Evolutionary conservation across 208 protist genomes (phyloP), one percentile per base, ranked within the genome.

Genomic region (Blechomonas ayalai): DNA sequence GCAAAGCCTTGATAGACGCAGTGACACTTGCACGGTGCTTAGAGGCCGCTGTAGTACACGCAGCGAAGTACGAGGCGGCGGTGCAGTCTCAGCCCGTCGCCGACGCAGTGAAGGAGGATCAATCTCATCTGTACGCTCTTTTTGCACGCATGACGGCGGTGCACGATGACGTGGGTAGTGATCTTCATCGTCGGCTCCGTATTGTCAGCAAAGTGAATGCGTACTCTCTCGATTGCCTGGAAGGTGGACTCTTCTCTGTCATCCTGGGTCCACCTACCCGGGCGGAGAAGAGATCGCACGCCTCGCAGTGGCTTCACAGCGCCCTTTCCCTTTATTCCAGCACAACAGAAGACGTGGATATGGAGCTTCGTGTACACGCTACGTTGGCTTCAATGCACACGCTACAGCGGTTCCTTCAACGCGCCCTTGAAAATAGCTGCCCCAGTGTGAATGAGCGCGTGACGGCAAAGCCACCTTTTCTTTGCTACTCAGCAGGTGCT

Each of bases 271-370:
- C n/a, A 16, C 23, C 41, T 7, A 12, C 10, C 7, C 13, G 22
- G 18, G 10, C 41, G 9, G 41, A 12, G 7, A 12, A 31, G 41
- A 19, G 41, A n/a, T n/a, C n/a, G 3, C 8, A 46, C 19, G 41
- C 44, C 23, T 35, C 73, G n/a, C 73, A 85, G 54, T 86, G 77
- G 73, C 57, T 78, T 33, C 67, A 79, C 60, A 79, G 66, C 35
- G 55, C 58, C 7, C 60, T 78, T 24, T 73, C 63, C 19, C 51
- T 80, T n/a, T 60, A 82, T 46, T 39, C 73, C 25, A 20, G 47
- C 32, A 31, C 36, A 15, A 33, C 41, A 9, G 24, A 16, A 40
- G 12, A 48, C 55, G 19, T 46, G 18, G 12, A 51, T 3, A 18
- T 8, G 4, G 10, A 16, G 35, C 2, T 44, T 28, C 50, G 47